These are phyloP conservation scores for Iberis pinnata DNA, from an alignment of 345 rosid genomes.

Conservation along the genomic window DNA sequence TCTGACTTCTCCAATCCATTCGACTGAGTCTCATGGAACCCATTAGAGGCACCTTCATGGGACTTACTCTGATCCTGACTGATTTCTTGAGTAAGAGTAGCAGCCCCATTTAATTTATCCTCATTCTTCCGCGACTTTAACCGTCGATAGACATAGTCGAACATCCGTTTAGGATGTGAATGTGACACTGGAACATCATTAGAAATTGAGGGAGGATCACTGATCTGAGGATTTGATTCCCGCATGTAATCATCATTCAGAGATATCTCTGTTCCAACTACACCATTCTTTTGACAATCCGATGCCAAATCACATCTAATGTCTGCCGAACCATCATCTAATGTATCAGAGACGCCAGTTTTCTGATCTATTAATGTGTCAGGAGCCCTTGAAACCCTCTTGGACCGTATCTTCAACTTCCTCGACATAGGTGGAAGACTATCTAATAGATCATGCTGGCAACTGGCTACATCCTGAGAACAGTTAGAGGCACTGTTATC, in stretches of 20 bases:
- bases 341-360: slow-evolving; percentile 32
- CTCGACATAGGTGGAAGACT: slow-evolving; percentile 38
- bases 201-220: slow-evolving; percentile 29
- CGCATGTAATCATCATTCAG: slow-evolving; percentile 26
- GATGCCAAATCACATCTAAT: slow-evolving; percentile 28
- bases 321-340: slow-evolving; percentile 29
- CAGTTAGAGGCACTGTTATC: slow-evolving; percentile 22
- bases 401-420: slow-evolving; percentile 39
- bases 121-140: slow-evolving; percentile 48
- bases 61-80: slow-evolving; percentile 35
- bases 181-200: slow-evolving; percentile 30
- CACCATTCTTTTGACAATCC: slow-evolving; percentile 27
- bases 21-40: slow-evolving; percentile 31
- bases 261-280: slow-evolving; percentile 29
- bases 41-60: slow-evolving; percentile 36
- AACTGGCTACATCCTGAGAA: slow-evolving; percentile 26
- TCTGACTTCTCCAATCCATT: slow-evolving; percentile 31
- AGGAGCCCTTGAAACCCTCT: slow-evolving; percentile 32
- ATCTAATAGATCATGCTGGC: slow-evolving; percentile 37
- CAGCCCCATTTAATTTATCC: slow-evolving; percentile 32
- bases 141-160: slow-evolving; percentile 72
- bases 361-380: slow-evolving; percentile 31
- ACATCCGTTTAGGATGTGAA: slow-evolving; percentile 54
- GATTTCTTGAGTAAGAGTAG: slow-evolving; percentile 37
- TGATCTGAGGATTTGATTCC: slow-evolving; percentile 34